Evolutionary conservation across 768 basidiomycete species (phyloP), one percentile per base, ranked within the genome.

Genomic region (Pleurotus eryngii): DNA sequence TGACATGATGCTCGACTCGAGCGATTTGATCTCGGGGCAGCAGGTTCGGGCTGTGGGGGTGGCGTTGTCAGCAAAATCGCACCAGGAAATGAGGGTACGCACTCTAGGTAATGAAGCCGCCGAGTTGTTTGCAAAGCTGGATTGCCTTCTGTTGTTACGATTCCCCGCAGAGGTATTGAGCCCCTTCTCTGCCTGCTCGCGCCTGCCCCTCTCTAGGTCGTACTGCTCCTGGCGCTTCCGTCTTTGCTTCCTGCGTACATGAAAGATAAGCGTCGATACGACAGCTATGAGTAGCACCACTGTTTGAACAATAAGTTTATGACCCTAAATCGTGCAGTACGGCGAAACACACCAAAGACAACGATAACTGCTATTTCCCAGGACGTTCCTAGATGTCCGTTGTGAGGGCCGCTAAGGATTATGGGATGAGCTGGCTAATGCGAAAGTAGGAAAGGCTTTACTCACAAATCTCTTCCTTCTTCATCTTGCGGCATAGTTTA

Each of bases 311-410:
- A 11, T 39, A 37, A 30, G 15, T 11, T 15, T 11, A 12, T 15
- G 49, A 38, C 17, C 30, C 35, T 39, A 20, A 37, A 30, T 15
- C 6, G 30, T 24, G 7, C 12, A 30, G 43, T 59, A 2, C 11
- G 11, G 9, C 30, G 30, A 35, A 35, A 35, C 65, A 18, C 46
- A 70, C 70, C 59, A 18, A 67, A 55, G 11, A 63, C 57, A 6
- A 64, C 62, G 3, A 63, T 64, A 4, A 71, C 64, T 18, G 64
- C 70, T 18, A 67, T 65, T 35, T 69, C 68, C 70, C 70, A 71
- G 4, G 63, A 56, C 15, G 59, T 53, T n/a, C 59, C 62, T 17
- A 70, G 49, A 46, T 67, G 67, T 8, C 65, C 64, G 14, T 60
- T 57, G 12, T 57, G 59, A 14, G 42, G 56, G 20, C 49, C 42